Conservation (phyloP, 176 grass and related monocot species). For the Aegilops sharonensis region DNA sequence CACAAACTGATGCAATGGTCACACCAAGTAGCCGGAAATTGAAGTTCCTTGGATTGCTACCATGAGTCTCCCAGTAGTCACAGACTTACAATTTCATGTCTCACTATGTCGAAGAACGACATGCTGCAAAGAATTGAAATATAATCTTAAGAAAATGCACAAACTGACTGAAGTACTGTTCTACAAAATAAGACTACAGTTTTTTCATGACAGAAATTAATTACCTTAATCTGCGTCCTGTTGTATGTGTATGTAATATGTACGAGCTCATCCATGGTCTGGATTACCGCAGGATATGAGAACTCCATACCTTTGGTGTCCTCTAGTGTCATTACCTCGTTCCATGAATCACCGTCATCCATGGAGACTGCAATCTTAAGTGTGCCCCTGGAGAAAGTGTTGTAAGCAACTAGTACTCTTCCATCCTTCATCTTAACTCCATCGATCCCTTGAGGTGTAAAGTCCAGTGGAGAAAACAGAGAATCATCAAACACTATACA, state of each 20-base stretch:
- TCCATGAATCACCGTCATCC: constrained; percentile 56
- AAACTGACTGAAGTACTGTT: neutral
- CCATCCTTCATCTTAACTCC: constrained; percentile 69
- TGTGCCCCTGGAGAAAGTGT: constrained; percentile 52
- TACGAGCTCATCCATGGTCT: constrained; percentile 44
- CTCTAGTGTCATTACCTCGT: constrained; percentile 49
- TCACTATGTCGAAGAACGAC: constrained; percentile 41
- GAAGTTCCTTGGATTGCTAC: constrained; percentile 5
- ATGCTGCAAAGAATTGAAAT: constrained; percentile 36
- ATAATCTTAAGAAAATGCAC: neutral
- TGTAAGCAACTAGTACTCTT: constrained; percentile 51
- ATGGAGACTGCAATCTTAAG: constrained; percentile 50
- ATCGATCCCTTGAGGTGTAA: constrained; percentile 47
- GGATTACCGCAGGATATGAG: constrained; percentile 59
- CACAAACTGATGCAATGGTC: neutral
- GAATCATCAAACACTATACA: constrained; percentile 8
- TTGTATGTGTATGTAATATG: constrained; percentile 69
- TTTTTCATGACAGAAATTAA: neutral
- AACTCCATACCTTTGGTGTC: constrained; percentile 52
- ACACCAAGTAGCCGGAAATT: neutral
- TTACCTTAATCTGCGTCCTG: constrained; percentile 54
- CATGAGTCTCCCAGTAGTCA: neutral
- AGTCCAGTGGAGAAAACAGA: neutral
- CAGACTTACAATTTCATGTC: constrained; percentile 11
- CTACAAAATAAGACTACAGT: neutral